These are phyloP conservation scores for Laburnicola sp. DNA, from an alignment of 2,329 filamentous ascomycete genomes.

Conservation along the genomic window DNA sequence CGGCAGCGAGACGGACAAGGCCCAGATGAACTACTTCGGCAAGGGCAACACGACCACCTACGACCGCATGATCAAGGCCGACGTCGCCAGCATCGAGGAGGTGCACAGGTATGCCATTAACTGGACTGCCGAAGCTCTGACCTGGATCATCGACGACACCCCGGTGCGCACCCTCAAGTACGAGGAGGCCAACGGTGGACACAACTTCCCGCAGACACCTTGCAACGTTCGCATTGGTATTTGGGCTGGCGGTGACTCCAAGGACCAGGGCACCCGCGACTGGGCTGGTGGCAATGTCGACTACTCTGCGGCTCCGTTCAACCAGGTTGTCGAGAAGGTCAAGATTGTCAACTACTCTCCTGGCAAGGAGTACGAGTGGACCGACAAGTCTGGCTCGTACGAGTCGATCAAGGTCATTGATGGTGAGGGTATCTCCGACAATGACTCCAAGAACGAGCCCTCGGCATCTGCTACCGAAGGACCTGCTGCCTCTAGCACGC, in stretches of 20 bases:
- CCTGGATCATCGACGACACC: conserved; percentile 69
- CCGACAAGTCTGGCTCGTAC: too few species aligned
- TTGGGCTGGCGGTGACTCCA: conserved; percentile 52
- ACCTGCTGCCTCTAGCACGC: too few species aligned
- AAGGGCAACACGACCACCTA: conserved; percentile 62
- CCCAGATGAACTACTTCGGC: conserved; percentile 69
- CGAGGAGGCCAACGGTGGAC: conserved; percentile 56
- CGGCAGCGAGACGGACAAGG: conserved; percentile 63
- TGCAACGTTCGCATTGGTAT: conserved; percentile 57
- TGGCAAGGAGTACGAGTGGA: too few species aligned
- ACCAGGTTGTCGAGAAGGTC: conserved; percentile 54
- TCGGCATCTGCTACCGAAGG: too few species aligned
- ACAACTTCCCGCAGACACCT: conserved; percentile 73
- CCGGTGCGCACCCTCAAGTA: conserved; percentile 64
- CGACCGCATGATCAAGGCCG: conserved; percentile 65
- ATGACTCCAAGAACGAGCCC: too few species aligned
- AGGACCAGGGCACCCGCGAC: conserved; percentile 59
- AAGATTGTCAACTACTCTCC: too few species aligned
- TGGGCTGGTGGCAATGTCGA: conserved; percentile 66
- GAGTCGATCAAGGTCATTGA: too few species aligned
- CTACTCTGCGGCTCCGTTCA: conserved; percentile 50
- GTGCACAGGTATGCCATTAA: conserved; percentile 68
- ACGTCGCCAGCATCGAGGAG: conserved; percentile 57
- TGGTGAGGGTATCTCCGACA: too few species aligned
- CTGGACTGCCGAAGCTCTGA: conserved; percentile 67